These are phyloP conservation scores for Fraxinus pennsylvanica DNA, from an alignment of 257 asterid species.

Conservation along the genomic window DNA sequence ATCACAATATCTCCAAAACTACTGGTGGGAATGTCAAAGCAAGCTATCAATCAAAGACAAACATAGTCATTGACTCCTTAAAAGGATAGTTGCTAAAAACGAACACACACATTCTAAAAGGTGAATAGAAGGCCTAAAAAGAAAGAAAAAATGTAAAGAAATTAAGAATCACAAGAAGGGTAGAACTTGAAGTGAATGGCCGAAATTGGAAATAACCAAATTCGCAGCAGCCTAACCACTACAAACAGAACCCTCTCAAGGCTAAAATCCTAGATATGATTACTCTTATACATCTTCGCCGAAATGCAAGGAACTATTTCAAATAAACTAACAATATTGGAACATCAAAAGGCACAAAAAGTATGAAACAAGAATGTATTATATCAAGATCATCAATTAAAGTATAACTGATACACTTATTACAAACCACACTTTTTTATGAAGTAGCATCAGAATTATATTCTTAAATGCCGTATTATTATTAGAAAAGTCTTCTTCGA, in stretches of 20 bases:
- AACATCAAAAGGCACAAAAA: neutral
- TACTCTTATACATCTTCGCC: neutral
- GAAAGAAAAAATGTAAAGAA: neutral
- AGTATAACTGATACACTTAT: neutral
- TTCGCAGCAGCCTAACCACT: neutral
- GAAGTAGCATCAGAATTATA: neutral
- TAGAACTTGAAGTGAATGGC: neutral
- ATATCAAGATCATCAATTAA: neutral
- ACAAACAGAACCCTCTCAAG: neutral
- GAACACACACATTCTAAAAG: neutral
- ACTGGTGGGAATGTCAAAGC: neutral
- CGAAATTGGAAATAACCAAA: neutral
- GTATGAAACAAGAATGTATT: neutral
- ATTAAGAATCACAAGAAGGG: neutral
- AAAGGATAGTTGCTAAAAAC: neutral
- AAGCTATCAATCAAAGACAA: neutral
- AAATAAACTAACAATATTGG: neutral
- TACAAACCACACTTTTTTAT: neutral
- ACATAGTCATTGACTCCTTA: neutral
- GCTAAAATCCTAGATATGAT: neutral
- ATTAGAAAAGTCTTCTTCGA: neutral
- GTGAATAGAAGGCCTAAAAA: neutral
- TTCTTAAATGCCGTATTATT: neutral
- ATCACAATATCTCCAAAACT: neutral
- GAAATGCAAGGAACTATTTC: neutral